phyloP scores from a whole-genome alignment of 176 grass and related monocot species.

The Oryza punctata region DNA sequence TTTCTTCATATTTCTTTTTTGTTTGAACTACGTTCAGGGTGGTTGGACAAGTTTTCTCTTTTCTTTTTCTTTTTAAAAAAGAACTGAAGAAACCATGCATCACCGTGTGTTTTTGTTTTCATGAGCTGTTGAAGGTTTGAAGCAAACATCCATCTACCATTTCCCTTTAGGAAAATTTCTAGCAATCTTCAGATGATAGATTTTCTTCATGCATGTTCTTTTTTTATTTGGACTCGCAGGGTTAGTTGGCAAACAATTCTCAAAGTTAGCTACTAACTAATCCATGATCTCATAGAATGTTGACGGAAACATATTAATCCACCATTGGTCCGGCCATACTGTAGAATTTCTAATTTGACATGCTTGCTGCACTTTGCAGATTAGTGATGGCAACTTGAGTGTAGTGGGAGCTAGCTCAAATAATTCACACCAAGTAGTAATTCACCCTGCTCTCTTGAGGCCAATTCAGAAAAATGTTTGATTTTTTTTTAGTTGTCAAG shows the following conservation, averaged over 20 bases:
- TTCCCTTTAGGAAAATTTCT: neutral
- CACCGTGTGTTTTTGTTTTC: neutral
- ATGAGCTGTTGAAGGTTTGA: neutral
- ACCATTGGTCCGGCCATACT: neutral
- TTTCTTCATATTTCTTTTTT: neutral
- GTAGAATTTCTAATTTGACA: neutral
- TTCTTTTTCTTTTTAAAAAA: neutral
- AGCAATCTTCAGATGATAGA: neutral
- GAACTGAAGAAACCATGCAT: neutral
- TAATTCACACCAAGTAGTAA: neutral
- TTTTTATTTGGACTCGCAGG: neutral
- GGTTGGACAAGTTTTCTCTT: neutral
- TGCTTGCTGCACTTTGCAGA: neutral
- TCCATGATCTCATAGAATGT: neutral
- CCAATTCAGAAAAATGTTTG: neutral
- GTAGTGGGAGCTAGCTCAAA: neutral
- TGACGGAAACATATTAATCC: neutral
- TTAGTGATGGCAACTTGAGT: neutral
- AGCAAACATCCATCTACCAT: neutral
- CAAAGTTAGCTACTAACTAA: neutral
- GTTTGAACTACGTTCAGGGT: neutral
- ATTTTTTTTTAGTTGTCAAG: neutral
- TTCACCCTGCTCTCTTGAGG: neutral
- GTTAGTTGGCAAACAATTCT: conserved; percentile 2
- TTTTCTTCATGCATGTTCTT: neutral